These are phyloP conservation scores for Rehmannia glutinosa DNA, from an alignment of 257 asterid species.

Conservation along the genomic window DNA sequence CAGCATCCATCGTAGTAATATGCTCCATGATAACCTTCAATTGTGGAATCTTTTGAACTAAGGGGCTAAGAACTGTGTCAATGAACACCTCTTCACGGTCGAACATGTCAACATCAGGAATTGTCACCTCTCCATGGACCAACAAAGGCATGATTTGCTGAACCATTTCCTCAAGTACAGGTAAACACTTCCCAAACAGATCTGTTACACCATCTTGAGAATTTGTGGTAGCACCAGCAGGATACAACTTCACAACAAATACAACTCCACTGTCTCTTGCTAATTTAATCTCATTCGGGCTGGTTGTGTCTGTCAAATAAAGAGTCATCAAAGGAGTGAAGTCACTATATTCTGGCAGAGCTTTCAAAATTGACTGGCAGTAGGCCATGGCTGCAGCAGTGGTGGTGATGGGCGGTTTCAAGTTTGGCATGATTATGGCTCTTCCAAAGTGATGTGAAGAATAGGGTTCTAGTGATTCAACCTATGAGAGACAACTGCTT, in stretches of 20 bases:
- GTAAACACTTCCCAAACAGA: conserved; percentile 79
- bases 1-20: conserved; percentile 81
- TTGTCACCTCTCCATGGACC: conserved; percentile 82
- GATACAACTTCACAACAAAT: too few species aligned
- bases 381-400: too few species aligned
- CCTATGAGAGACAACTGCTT: conserved; percentile 30
- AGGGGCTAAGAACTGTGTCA: conserved; percentile 60
- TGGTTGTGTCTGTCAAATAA: too few species aligned
- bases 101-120: conserved; percentile 81
- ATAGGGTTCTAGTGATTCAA: too few species aligned
- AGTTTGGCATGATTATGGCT: conserved; percentile 91
- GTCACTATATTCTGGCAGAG: conserved; percentile 48
- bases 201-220: conserved; percentile 97
- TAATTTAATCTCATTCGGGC: too few species aligned
- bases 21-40: conserved; percentile 94
- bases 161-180: conserved; percentile 91
- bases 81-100: conserved; percentile 90
- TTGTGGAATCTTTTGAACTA: conserved; percentile 57
- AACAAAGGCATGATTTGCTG: conserved; percentile 71
- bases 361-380: conserved; percentile 64
- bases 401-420: conserved; percentile 84
- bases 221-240: conserved; percentile 98
- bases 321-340: conserved; percentile 91
- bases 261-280: too few species aligned
- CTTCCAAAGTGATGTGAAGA: conserved; percentile 78